Percentiles rank a stretch among this genome's conserved stretches.
phyloP scores from a whole-genome alignment of 2,329 filamentous ascomycete species.

The Lecanicillium sp. region DNA sequence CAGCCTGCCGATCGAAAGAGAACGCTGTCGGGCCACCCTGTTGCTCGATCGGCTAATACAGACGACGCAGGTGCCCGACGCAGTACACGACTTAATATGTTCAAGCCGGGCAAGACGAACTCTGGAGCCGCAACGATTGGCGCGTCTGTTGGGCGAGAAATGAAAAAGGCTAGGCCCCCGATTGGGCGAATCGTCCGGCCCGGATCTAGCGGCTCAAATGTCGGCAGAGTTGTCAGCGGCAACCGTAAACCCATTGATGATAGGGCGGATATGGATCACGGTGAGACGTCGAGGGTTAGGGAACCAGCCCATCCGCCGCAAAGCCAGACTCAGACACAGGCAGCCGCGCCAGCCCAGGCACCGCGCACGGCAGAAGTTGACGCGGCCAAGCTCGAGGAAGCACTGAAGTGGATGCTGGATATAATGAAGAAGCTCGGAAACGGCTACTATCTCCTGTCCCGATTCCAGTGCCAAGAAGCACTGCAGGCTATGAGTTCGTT shows the following conservation, averaged over 20 bases:
- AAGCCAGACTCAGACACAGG: constrained; percentile 32
- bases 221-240: constrained; percentile 82
- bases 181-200: constrained; percentile 59
- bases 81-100: constrained; percentile 63
- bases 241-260: constrained; percentile 71
- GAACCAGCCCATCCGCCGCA: constrained; percentile 31
- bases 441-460: constrained; percentile 70
- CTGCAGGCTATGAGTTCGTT: constrained; percentile 66
- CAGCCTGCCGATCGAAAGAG: constrained; percentile 67
- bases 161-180: constrained; percentile 77
- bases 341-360: constrained; percentile 5
- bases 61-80: constrained; percentile 57
- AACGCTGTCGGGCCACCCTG: constrained; percentile 80
- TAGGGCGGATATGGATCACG: constrained; percentile 61
- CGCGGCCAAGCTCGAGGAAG: constrained; percentile 61
- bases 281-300: constrained; percentile 45
- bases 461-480: constrained; percentile 72
- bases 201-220: constrained; percentile 58
- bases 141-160: constrained; percentile 54
- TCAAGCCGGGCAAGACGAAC: constrained; percentile 63
- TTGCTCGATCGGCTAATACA: constrained; percentile 40
- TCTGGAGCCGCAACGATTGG: constrained; percentile 49
- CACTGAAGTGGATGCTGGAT: constrained; percentile 68
- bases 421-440: constrained; percentile 74
- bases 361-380: constrained; percentile 29